Evolutionary conservation across 768 basidiomycete species (phyloP), one percentile per base, ranked within the genome.

Genomic region (Thelephora ganbajun): DNA sequence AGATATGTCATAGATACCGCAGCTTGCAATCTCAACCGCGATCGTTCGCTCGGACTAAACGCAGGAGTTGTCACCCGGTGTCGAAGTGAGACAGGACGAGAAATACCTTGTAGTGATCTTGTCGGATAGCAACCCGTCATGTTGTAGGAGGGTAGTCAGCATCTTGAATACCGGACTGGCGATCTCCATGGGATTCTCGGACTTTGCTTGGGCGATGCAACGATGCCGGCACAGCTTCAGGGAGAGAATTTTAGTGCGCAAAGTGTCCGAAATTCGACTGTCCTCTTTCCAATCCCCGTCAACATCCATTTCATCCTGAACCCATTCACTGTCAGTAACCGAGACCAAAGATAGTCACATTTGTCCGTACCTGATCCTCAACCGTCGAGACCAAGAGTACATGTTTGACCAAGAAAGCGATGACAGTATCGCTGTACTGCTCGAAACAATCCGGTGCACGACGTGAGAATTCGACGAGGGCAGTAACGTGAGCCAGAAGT

Each of bases 211-310:
- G 0, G 83, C 75, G 11, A 94, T 67, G 57, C 80, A 79, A 14
- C 91, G 79, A 60, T 91, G 80, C 20, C 87, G 73, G 59, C 80
- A 81, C 5, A 93, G 73, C 62, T 96, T 92, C 19, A 98, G 60
- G 1, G 79, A 73, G 6, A 82, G 63, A 2, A 96, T 59, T 58
- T 88, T 89, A 0, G 88, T 84, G 39, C 66, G 68, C 1, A 89
- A 71, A 3, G 70, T 66, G 1, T 70, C 65, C 0, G 76, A 58
- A 18, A 94, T 60, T 2, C 79, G 70, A 0, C 69, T 69, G 33
- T 91, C 81, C 30, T 80, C 74, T 9, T 76, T 66, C 92, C 92
- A 97, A 54, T 92, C 86, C 35, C 76, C 73, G 12, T 75, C 76
- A 4, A 59, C 55, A 14, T 77, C 72, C 71, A 77, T 78, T 20